Conservation (phyloP, 805 yeast species). For the Wickerhamiella nectarea region DNA sequence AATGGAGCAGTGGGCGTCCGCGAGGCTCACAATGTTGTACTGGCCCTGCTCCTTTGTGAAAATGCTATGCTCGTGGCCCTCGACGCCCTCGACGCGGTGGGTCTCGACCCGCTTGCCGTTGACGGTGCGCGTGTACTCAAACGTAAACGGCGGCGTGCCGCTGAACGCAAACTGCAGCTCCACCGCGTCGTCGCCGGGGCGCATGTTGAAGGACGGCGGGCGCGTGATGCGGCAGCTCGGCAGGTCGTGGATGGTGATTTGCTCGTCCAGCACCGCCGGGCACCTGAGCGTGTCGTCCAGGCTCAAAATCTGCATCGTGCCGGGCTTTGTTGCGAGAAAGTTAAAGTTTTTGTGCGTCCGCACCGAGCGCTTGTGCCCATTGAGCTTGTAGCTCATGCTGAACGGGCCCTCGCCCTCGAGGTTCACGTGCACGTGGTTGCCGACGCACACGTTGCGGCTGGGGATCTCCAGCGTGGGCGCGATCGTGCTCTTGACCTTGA, state of each 20-base stretch:
- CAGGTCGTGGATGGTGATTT: conserved; percentile 37
- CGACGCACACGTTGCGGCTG: conserved; percentile 63
- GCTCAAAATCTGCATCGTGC: conserved; percentile 52
- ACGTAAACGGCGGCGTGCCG: conserved; percentile 83
- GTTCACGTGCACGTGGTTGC: conserved; percentile 70
- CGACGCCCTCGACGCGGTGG: conserved; percentile 42
- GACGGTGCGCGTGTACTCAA: conserved; percentile 64
- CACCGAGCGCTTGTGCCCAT: conserved; percentile 39
- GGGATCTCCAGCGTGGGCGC: conserved; percentile 1
- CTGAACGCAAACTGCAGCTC: conserved; percentile 69
- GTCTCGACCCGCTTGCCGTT: conserved; percentile 43
- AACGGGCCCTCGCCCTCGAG: conserved; percentile 74
- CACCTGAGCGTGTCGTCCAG: conserved; percentile 68
- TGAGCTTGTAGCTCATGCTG: conserved; percentile 58
- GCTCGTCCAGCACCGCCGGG: conserved; percentile 25
- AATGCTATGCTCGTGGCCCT: conserved; percentile 54
- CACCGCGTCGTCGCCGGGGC: conserved; percentile 79
- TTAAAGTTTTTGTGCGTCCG: conserved; percentile 42
- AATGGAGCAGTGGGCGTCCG: conserved; percentile 59
- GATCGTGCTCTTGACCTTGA: background rate
- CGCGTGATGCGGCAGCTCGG: conserved; percentile 74
- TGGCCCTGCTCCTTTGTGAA: conserved; percentile 80
- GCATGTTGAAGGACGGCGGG: conserved; percentile 71
- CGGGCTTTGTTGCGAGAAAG: conserved; percentile 71
- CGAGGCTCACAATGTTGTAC: conserved; percentile 82